phyloP scores from a whole-genome alignment of 805 yeast species.

The Komagataella pseudopastoris region DNA sequence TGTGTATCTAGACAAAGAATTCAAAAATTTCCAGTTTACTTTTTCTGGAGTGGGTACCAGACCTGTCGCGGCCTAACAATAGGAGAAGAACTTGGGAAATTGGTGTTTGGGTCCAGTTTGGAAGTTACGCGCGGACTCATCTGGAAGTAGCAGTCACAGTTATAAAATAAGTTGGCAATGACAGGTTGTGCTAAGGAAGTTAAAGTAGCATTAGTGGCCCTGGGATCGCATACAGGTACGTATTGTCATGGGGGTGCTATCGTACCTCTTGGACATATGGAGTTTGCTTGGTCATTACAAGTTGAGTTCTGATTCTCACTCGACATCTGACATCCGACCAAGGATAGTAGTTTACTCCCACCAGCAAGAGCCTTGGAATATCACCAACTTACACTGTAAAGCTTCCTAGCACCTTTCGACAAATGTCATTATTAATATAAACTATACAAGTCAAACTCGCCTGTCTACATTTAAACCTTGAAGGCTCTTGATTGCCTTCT shows the following conservation, averaged over 20 bases:
- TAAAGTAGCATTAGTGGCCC: too few relatives aligned
- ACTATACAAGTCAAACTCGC: background rate
- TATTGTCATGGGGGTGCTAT: too few relatives aligned
- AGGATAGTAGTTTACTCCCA: too few relatives aligned
- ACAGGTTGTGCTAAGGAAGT: too few relatives aligned
- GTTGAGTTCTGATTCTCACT: too few relatives aligned
- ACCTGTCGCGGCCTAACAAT: background rate
- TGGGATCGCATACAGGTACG: too few relatives aligned
- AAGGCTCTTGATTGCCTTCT: constrained; percentile 98
- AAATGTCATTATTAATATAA: constrained; percentile 1
- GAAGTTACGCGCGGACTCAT: background rate
- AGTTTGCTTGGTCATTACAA: too few relatives aligned
- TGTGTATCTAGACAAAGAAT: background rate
- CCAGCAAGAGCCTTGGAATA: too few relatives aligned
- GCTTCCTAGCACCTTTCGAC: background rate
- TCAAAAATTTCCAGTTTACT: background rate
- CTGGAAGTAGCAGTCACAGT: background rate
- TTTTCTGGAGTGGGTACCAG: background rate
- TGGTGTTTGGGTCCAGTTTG: background rate
- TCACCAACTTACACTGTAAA: too few relatives aligned
- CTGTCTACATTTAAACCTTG: constrained; percentile 71
- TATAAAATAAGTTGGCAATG: too few relatives aligned
- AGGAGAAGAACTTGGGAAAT: background rate
- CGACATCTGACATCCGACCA: too few relatives aligned
- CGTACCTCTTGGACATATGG: too few relatives aligned